Conservation (phyloP, 257 asterid species). For the Ocimum tenuiflorum region DNA sequence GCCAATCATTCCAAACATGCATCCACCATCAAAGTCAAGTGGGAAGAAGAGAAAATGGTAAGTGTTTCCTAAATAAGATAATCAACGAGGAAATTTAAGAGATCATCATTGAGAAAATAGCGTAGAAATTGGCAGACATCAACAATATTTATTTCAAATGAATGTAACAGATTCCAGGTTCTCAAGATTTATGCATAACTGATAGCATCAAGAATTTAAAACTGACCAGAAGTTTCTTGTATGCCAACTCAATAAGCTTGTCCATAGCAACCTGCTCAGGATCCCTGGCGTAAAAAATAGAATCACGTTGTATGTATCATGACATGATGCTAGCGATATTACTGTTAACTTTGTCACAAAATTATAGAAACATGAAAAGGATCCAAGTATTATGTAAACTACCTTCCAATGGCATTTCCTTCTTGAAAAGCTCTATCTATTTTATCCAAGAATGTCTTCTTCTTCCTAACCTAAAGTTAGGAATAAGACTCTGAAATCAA, state of each 20-base stretch:
- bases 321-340: constrained; percentile 4
- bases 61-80: background rate
- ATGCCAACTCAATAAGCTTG: constrained; percentile 69
- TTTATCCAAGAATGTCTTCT: constrained; percentile 53
- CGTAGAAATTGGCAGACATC: too few species aligned
- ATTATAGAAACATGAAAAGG: constrained; percentile 7
- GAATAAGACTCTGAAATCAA: constrained; percentile 17
- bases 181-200: background rate
- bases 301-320: background rate
- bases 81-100: background rate
- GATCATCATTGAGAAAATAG: too few species aligned
- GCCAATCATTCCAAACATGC: constrained; percentile 31
- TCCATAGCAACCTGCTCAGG: constrained; percentile 85
- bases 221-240: constrained; percentile 83
- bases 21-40: constrained; percentile 3
- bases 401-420: constrained; percentile 48
- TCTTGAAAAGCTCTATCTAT: constrained; percentile 52
- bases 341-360: background rate
- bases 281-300: constrained; percentile 47
- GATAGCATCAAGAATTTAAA: constrained; percentile 5
- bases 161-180: too few species aligned
- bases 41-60: background rate
- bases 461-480: constrained; percentile 49
- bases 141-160: too few species aligned
- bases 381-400: constrained; percentile 16